phyloP scores from a whole-genome alignment of 2,329 filamentous ascomycete genomes.

The Polychaeton citri region DNA sequence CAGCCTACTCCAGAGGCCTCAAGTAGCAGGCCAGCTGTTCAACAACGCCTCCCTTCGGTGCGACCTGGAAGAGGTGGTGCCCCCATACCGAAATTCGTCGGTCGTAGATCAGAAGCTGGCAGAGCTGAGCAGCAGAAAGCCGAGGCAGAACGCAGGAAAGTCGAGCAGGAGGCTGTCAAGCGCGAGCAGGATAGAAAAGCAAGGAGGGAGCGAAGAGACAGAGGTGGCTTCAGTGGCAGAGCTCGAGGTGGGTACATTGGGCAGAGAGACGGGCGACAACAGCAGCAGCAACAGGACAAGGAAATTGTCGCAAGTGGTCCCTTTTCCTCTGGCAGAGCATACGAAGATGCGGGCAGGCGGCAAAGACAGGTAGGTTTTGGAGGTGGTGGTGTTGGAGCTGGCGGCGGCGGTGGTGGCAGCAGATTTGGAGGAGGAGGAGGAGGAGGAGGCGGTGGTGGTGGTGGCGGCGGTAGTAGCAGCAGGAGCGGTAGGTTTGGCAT shows the following conservation, averaged over 20 bases:
- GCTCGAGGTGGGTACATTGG: slow-evolving; percentile 32
- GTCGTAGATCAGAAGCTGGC: slow-evolving; percentile 31
- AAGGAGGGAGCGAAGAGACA: slow-evolving; percentile 13
- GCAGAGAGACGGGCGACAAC: slow-evolving; percentile 12
- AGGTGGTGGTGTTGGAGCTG: slow-evolving; percentile 1
- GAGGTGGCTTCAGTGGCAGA: slow-evolving; percentile 15
- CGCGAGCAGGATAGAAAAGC: slow-evolving; percentile 13
- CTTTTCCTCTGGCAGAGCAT: slow-evolving; percentile 24
- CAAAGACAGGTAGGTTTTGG: slow-evolving; percentile 5
- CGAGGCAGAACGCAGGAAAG: slow-evolving; percentile 24
- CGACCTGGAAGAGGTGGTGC: slow-evolving; percentile 6
- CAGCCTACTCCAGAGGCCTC: not conserved
- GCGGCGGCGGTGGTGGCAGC: slow-evolving; percentile 5
- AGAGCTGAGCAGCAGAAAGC: slow-evolving; percentile 29
- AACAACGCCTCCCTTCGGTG: not conserved
- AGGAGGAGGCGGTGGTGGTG: slow-evolving; percentile 4
- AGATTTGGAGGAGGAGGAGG: slow-evolving; percentile 6
- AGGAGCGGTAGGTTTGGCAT: slow-evolving; percentile 2
- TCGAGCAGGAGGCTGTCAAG: slow-evolving; percentile 20
- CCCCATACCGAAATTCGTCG: slow-evolving; percentile 28
- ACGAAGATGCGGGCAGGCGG: slow-evolving; percentile 7
- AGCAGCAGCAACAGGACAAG: not conserved
- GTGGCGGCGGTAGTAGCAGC: slow-evolving; percentile 4
- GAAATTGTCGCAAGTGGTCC: slow-evolving; percentile 26
- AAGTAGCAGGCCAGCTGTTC: not conserved